Conservation (phyloP, 176 grass and related monocot genomes). For the Aegilops bicornis region DNA sequence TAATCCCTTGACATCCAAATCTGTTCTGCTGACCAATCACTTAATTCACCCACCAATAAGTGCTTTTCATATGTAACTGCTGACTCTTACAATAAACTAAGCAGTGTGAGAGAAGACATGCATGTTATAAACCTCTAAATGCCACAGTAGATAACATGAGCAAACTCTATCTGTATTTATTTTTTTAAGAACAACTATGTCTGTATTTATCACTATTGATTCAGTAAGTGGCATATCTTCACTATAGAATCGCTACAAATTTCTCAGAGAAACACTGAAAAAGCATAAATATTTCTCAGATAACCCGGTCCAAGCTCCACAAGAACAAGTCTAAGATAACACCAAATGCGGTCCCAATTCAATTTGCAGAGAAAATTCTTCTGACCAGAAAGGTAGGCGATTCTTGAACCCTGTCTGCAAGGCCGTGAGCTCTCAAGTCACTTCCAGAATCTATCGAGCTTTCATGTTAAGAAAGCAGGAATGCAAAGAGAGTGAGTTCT, state of each 20-base stretch:
- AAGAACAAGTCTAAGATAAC: not conserved
- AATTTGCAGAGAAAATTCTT: not conserved
- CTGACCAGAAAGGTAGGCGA: conserved; percentile 1
- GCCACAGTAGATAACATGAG: no score
- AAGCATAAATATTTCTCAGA: not conserved
- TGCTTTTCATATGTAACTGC: no score
- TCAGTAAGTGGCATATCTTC: no score
- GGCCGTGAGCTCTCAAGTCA: conserved; percentile 29
- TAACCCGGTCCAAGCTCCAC: conserved; percentile 2
- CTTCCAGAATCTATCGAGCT: conserved; percentile 32
- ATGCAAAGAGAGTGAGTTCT: conserved; percentile 21
- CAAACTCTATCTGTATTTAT: no score
- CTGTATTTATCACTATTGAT: no score
- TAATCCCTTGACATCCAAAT: no score
- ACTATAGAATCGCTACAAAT: not conserved
- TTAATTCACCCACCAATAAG: no score
- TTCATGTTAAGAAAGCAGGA: conserved; percentile 3
- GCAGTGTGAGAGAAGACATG: no score
- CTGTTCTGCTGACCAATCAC: no score
- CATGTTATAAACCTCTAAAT: no score
- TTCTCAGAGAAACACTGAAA: not conserved
- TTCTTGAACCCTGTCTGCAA: not conserved
- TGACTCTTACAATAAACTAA: no score
- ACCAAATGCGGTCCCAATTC: not conserved
- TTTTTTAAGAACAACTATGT: no score